Evolutionary conservation across 768 basidiomycete genomes (phyloP).

Genomic region (Cubamyces lactineus): DNA sequence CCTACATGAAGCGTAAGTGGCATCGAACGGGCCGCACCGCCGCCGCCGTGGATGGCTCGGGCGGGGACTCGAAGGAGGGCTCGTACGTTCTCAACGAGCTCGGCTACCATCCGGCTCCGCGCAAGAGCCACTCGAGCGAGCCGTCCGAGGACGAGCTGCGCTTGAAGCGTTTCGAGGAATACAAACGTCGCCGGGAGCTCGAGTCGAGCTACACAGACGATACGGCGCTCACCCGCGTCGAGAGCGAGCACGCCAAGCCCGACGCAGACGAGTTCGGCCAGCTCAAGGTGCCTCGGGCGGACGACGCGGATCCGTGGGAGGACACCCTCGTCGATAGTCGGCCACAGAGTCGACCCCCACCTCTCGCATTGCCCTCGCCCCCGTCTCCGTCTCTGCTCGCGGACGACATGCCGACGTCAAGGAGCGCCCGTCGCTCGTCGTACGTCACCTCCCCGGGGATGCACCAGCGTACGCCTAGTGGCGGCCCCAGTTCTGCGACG

Average conservation of each 20-base stretch:
- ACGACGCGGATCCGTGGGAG: conserved; percentile 16
- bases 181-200: conserved; percentile 37
- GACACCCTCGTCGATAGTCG: conserved; percentile 14
- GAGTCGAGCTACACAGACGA: conserved; percentile 39
- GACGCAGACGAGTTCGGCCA: conserved; percentile 26
- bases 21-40: conserved; percentile 11
- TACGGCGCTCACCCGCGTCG: conserved; percentile 35
- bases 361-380: not conserved
- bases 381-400: too few relatives aligned
- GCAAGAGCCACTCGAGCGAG: conserved; percentile 20
- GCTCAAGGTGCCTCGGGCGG: conserved; percentile 11
- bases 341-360: not conserved
- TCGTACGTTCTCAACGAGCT: conserved; percentile 39
- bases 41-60: conserved; percentile 24
- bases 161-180: conserved; percentile 43
- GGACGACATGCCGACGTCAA: too few relatives aligned
- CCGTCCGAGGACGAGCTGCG: conserved; percentile 46
- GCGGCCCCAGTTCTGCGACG: conserved; percentile 31
- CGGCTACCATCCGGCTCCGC: conserved; percentile 7
- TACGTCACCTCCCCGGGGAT: conserved; percentile 3
- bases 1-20: conserved; percentile 46
- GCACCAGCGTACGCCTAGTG: conserved; percentile 36
- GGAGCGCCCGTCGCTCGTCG: conserved; percentile 14
- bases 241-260: conserved; percentile 15
- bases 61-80: conserved; percentile 24